Base-by-base conservation (phyloP, 208 protist species). In the Trypanosoma vivax region DNA sequence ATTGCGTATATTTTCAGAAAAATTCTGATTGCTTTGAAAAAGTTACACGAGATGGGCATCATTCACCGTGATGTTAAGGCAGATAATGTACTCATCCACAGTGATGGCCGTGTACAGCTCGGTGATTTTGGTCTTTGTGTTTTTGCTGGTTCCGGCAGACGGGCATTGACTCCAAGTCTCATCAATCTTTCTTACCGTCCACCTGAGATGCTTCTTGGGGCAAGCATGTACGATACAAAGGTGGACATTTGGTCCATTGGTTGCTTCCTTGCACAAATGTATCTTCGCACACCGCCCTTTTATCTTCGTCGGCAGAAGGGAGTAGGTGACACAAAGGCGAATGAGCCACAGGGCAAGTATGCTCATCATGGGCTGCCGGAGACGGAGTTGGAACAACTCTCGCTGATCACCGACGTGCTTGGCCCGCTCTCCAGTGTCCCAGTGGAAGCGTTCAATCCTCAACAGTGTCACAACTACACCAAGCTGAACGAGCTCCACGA, bases 231-330 rank as follows among this genome's bases (percentile, higher is more conserved):
- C 72, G 80, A 85, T 48, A 69, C 65, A 14, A 85, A 88, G 42
- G 83, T 98, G 0, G 95, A 98, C 60, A 70, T 98, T 18, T 98
- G 94, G 90, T 93, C 83, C 3, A 55, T 96, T 24, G 95, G 95
- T 11, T 97, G 93, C 62, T 79, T 98, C 28, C 80, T 98, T 40
- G 93, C 96, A 5, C 97, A 99, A 84, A 82, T 99, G 68, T 90
- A 87, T 62, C 74, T 94, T 5, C 72, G 70, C 18, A 65, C 73
- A 30, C 79, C 76, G 13, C 92, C 95, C 2, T 90, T 97, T 41
- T 77, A 92, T 33, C 37, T 29, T 13, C n/a, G 28, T 9, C 24
- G 46, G 13, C 62, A 29, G 9, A 50, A 70, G 14, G 54, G 55
- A 19, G 56, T 42, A n/a, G 41, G 43, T 28, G 50, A n/a, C 23